Conservation (phyloP, 805 yeast species). For the Teunomyces aglyptinius region DNA sequence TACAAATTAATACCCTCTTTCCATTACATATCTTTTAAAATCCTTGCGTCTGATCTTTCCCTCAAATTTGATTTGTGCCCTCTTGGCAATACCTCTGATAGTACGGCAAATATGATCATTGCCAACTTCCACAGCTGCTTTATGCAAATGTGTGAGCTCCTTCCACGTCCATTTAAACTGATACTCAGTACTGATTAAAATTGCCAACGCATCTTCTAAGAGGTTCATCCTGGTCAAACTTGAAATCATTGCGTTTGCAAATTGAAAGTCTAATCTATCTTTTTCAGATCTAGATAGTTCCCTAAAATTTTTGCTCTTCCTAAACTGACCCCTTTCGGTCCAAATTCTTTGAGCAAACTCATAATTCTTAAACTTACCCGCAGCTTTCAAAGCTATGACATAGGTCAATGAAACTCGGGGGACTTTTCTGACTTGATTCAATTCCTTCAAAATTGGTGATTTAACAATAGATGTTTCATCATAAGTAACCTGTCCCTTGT, state of each 20-base stretch:
- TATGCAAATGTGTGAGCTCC: conserved; percentile 28
- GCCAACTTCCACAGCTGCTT: conserved; percentile 33
- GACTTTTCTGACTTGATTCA: conserved; percentile 7
- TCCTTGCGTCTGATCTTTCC: conserved; percentile 40
- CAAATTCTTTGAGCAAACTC: conserved; percentile 66
- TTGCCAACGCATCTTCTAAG: conserved; percentile 66
- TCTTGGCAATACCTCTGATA: conserved; percentile 30
- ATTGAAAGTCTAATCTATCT: conserved; percentile 54
- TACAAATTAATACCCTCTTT: conserved; percentile 28
- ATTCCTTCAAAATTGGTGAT: conserved; percentile 20
- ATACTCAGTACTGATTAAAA: conserved; percentile 63
- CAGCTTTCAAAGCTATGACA: conserved; percentile 63
- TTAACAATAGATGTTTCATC: conserved; percentile 12
- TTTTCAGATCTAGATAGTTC: conserved; percentile 32
- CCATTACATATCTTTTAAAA: conserved; percentile 29
- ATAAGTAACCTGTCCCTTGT: neutral
- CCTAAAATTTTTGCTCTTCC: conserved; percentile 55
- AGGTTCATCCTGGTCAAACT: conserved; percentile 54
- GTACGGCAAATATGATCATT: conserved; percentile 27
- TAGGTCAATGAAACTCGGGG: conserved; percentile 48
- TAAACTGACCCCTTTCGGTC: conserved; percentile 74
- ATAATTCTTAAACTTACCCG: conserved; percentile 52
- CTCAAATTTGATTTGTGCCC: conserved; percentile 36
- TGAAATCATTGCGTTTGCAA: conserved; percentile 70
- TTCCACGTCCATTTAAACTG: conserved; percentile 68